These are phyloP conservation scores for Kodamaea nitidulidarum DNA, from an alignment of 805 yeast species.

Conservation along the genomic window DNA sequence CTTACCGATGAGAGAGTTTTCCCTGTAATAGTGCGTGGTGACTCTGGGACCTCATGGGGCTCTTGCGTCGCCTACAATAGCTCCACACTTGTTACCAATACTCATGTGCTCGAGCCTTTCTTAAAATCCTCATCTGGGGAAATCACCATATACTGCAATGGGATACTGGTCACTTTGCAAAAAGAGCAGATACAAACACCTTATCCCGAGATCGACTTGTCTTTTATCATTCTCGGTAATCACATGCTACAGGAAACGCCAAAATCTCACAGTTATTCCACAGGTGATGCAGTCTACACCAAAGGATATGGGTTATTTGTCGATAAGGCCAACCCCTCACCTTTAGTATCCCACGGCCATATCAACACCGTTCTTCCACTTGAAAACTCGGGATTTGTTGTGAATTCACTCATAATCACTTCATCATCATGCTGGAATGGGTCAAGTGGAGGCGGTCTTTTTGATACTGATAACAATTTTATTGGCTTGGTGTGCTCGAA, in stretches of 20 bases:
- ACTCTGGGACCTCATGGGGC: constrained; percentile 35
- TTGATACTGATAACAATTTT: constrained; percentile 20
- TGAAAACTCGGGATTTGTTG: not conserved
- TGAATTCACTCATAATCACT: constrained; percentile 25
- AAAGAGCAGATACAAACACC: constrained; percentile 27
- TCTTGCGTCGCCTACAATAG: constrained; percentile 34
- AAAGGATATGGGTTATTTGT: constrained; percentile 41
- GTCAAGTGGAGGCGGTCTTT: constrained; percentile 47
- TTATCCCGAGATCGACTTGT: constrained; percentile 30
- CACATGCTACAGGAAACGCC: not conserved
- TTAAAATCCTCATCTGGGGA: constrained; percentile 1
- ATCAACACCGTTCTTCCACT: constrained; percentile 16
- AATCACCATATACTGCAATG: not conserved
- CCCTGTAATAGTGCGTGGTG: constrained; percentile 8
- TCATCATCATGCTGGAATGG: constrained; percentile 50
- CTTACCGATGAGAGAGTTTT: not conserved
- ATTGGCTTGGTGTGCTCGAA: constrained; percentile 44
- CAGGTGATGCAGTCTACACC: constrained; percentile 25
- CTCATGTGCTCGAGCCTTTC: constrained; percentile 34
- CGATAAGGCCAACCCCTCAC: constrained; percentile 15
- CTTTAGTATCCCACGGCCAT: constrained; percentile 33
- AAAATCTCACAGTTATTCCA: not conserved
- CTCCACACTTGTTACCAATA: constrained; percentile 35
- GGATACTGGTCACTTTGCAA: constrained; percentile 1
- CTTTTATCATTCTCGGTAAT: constrained; percentile 27